phyloP scores from a whole-genome alignment of 768 basidiomycete species.

The Russula sp. region DNA sequence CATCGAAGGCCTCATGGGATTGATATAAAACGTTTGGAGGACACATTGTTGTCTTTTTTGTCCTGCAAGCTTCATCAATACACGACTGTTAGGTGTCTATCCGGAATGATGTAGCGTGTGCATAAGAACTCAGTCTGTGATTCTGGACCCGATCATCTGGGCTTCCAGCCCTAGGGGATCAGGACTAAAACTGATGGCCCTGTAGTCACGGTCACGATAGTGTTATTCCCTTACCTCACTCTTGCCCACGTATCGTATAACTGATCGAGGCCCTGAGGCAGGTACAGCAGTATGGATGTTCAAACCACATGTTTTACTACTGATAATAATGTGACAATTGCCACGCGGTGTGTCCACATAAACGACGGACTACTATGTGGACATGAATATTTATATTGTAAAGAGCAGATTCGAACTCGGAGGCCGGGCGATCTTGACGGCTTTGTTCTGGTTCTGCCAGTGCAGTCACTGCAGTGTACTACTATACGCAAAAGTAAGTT shows the following conservation, averaged over 20 bases:
- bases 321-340: too few species aligned
- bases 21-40: background rate
- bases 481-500: background rate
- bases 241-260: too few species aligned
- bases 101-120: background rate
- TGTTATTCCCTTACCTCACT: background rate
- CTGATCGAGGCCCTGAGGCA: background rate
- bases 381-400: background rate
- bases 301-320: background rate
- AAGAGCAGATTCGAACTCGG: background rate
- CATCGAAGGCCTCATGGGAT: background rate
- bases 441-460: too few species aligned
- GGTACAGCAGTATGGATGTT: background rate
- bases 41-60: background rate
- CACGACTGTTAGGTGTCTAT: background rate
- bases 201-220: background rate
- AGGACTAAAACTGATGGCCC: background rate
- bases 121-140: background rate
- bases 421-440: too few species aligned
- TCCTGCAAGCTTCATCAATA: background rate
- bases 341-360: too few species aligned
- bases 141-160: background rate
- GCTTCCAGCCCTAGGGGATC: background rate
- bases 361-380: background rate
- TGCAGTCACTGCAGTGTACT: too few species aligned